Evolutionary conservation across 179 eudicot species (phyloP).

Genomic region (Silene vulgaris): DNA sequence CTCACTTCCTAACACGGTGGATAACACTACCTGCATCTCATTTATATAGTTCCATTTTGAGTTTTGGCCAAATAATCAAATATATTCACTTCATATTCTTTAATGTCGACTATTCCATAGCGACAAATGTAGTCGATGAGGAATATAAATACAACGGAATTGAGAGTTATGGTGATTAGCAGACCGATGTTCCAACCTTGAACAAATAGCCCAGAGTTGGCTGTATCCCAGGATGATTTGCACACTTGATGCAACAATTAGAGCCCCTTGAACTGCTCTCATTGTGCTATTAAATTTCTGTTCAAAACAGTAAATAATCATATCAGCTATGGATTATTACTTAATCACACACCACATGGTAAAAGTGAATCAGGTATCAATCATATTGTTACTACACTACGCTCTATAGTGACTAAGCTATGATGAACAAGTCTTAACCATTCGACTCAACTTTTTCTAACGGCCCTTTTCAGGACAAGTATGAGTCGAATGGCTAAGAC

Average conservation of each 20-base stretch:
- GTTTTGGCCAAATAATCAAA: too few relatives aligned
- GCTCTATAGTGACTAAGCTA: slow-evolving; percentile 6
- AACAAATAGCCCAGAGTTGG: slow-evolving; percentile 93
- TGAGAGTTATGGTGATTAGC: too few relatives aligned
- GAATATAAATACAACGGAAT: too few relatives aligned
- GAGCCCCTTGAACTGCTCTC: slow-evolving; percentile 93
- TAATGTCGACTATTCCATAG: too few relatives aligned
- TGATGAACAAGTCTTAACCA: slow-evolving; percentile 26
- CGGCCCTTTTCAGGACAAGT: slow-evolving; percentile 22
- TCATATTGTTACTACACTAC: slow-evolving; percentile 8
- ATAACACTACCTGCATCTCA: too few relatives aligned
- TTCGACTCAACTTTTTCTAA: slow-evolving; percentile 28
- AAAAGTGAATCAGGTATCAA: slow-evolving; percentile 15
- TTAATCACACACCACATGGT: background rate
- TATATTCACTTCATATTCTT: too few relatives aligned
- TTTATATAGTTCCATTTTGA: too few relatives aligned
- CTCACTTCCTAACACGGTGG: too few relatives aligned
- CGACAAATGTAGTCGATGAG: too few relatives aligned
- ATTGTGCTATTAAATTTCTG: slow-evolving; percentile 79
- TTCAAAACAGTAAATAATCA: background rate
- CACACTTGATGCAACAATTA: slow-evolving; percentile 90
- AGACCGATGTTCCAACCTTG: slow-evolving; percentile 46
- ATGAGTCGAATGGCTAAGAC: too few relatives aligned
- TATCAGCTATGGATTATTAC: background rate
- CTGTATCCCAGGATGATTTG: slow-evolving; percentile 92